These are phyloP conservation scores for Myriosclerotinia curreyana DNA, from an alignment of 2,329 filamentous ascomycete species.

Conservation along the genomic window DNA sequence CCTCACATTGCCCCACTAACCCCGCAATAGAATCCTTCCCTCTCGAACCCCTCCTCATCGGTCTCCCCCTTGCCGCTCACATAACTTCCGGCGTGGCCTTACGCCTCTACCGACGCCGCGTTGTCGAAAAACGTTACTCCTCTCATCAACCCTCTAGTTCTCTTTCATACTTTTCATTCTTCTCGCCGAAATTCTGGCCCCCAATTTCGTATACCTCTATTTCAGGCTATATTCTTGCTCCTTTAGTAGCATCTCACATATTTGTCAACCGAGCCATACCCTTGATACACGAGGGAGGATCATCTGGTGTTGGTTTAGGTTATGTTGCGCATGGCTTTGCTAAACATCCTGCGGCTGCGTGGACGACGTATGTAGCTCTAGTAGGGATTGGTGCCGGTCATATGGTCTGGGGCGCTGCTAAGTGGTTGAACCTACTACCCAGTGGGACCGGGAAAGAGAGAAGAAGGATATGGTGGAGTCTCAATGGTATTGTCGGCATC, in stretches of 20 bases:
- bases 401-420: conserved; percentile 80
- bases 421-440: conserved; percentile 69
- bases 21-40: conserved; percentile 52
- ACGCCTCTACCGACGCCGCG: conserved; percentile 72
- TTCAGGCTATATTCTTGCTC: conserved; percentile 68
- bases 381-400: conserved; percentile 69
- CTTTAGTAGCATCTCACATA: conserved; percentile 67
- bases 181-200: conserved; percentile 69
- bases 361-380: conserved; percentile 65
- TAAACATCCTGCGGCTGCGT: conserved; percentile 63
- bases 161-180: conserved; percentile 69
- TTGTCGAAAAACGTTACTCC: conserved; percentile 68
- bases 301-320: conserved; percentile 77
- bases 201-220: conserved; percentile 64
- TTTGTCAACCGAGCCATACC: conserved; percentile 75
- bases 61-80: conserved; percentile 72
- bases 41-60: conserved; percentile 74
- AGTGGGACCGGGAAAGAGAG: conserved; percentile 50
- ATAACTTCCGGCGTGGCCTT: conserved; percentile 73
- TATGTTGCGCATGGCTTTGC: conserved; percentile 86
- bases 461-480: conserved; percentile 65
- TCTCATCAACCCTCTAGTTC: conserved; percentile 62
- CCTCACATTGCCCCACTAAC: conserved; percentile 9
- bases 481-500: conserved; percentile 62
- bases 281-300: conserved; percentile 74